Evolutionary conservation across 169 alveolate species (phyloP), one percentile per base, ranked within the genome.

Genomic region (Eimeria tenella): DNA sequence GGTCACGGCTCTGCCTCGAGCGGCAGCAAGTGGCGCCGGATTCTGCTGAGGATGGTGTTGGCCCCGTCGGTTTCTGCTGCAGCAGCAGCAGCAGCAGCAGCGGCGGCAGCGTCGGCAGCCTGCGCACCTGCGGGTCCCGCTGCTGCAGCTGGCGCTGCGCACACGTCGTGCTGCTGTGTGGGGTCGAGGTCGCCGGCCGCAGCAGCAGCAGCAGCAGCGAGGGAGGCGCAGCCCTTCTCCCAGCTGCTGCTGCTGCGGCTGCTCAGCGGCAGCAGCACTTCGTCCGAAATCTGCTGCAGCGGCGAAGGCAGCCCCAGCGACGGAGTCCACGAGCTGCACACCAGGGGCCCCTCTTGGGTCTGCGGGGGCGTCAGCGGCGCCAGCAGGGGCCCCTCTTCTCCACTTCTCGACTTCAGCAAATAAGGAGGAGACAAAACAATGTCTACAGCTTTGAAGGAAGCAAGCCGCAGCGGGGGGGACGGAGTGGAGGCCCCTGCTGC

Each of bases 311-410:
- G 62, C 4, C 62, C 86, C 11, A 75, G 21, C 6, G 86, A 4
- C 6, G 86, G 63, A 42, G 53, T 15, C 62, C 58, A 52, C 25
- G 53, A 65, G 42, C 8, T 5, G 23, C 75, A 65, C 42, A 10
- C 75, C 25, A 10, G 75, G 17, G 75, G 23, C 75, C 75, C 86
- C 58, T 10, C 86, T 21, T 75, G 86, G 6, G 86, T 13, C 86
- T 75, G 86, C 62, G 62, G 86, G 31, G 86, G 86, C 21, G 86
- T 75, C 8, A 75, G 62, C 21, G 86, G 86, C 23, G 86, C 86
- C 23, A 75, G 62, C 31, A 75, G 86, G 4, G 21, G 50, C 49
- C 13, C 81, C n/a, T 17, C 23, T 5, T 75, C 86, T 11, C 17
- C 86, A 11, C 86, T 62, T 50, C 86, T 17, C 11, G 86, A 4